phyloP scores from a whole-genome alignment of 1,139 yeast species.

The Suhomyces bolitotheri region DNA sequence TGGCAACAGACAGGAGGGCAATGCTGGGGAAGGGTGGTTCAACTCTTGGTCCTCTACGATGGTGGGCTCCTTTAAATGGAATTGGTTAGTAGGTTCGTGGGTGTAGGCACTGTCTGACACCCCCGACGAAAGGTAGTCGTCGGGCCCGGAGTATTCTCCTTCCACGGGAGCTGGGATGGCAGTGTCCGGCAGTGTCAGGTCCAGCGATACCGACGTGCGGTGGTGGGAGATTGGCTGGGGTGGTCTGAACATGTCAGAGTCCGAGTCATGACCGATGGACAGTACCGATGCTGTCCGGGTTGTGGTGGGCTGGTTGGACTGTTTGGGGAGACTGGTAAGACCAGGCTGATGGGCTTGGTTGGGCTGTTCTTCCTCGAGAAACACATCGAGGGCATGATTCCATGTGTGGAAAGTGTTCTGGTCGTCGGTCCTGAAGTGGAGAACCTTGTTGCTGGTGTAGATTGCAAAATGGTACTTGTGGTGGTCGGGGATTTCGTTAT shows the following conservation, averaged over 20 bases:
- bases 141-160: constrained; percentile 12
- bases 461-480: constrained; percentile 42
- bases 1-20: background rate
- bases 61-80: constrained; percentile 2
- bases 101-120: constrained; percentile 19
- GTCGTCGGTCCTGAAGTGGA: constrained; percentile 45
- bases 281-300: too few relatives aligned
- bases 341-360: too few relatives aligned
- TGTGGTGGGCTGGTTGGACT: too few relatives aligned
- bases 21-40: background rate
- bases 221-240: background rate
- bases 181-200: background rate
- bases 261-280: background rate
- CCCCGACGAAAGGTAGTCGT: constrained; percentile 23
- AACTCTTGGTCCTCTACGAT: constrained; percentile 2
- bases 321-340: too few relatives aligned
- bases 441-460: constrained; percentile 38
- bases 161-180: background rate
- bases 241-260: background rate
- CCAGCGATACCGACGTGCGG: background rate
- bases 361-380: constrained; percentile 16
- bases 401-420: constrained; percentile 39
- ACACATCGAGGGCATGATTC: constrained; percentile 37
- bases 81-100: constrained; percentile 1
- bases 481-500: constrained; percentile 32